Evolutionary conservation across 192 early-diverging fungal genomes (phyloP), one percentile per base, ranked within the genome.

Genomic region (Chytriomyces confervae): DNA sequence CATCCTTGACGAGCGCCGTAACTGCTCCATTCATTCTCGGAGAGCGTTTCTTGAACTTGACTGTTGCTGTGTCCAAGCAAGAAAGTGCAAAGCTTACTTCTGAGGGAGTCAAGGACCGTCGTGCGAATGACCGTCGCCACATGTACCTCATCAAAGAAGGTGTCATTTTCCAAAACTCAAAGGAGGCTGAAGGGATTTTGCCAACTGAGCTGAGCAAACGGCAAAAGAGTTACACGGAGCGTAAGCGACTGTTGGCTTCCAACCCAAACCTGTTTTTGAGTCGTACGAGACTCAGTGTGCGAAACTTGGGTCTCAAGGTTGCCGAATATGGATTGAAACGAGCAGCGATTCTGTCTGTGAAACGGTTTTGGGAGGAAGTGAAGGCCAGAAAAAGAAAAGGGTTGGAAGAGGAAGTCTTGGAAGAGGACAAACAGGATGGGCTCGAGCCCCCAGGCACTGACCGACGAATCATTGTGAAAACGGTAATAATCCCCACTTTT

Each of bases 101-200:
- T 63, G 72, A 89, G 50, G 86, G 87, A 11, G 82, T 85, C 62
- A 83, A 86, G 69, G 87, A 89, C 63, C 90, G 89, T 63, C 88
- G 91, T 70, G 79, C 82, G 45, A 89, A 91, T 64, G 97, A 98
- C 82, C 88, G 89, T 65, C 93, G 97, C 46, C 93, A 93, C 78
- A 64, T 95, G 45, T 98, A 97, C 77, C 81, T 98, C 78, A 91
- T 97, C 84, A 90, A 93, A 62, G 96, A 98, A 86, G 95, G 95
- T 74, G 90, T 95, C 43, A 88, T 98, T 66, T 95, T 95, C 79
- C 92, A 93, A 0, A 91, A 95, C 61, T 91, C 95, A 23, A 91
- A 92, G 6, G 92, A 91, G 0, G 95, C 95, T 4, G 82, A 85
- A 50, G 84, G 84, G 7, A 83, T 98, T 79, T 81, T 87, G 3